A percentile compares a stretch with the other conserved stretches of the same genome.
These are phyloP conservation scores for Agrostemma githago DNA, from an alignment of 148 eudicot genomes.

Conservation along the genomic window DNA sequence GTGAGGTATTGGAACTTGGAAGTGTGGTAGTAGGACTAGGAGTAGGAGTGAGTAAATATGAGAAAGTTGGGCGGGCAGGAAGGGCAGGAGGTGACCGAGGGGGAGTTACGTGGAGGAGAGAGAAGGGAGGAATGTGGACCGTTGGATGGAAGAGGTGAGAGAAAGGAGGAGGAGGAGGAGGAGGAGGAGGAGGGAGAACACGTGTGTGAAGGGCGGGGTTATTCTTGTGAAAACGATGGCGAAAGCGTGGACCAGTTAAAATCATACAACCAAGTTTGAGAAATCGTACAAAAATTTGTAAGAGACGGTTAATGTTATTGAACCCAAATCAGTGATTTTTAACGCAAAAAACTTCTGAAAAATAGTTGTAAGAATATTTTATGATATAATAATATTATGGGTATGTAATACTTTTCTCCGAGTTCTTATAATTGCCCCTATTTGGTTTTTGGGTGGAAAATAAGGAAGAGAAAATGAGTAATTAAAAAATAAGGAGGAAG, in stretches of 20 bases:
- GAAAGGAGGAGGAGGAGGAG: neutral
- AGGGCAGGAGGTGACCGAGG: neutral
- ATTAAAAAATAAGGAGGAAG: too few species aligned
- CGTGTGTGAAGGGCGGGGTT: constrained; percentile 26
- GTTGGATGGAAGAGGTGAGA: constrained; percentile 18
- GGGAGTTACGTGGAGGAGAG: neutral
- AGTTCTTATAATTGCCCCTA: too few species aligned
- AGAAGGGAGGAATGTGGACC: constrained; percentile 10
- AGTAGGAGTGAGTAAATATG: neutral
- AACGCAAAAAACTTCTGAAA: too few species aligned
- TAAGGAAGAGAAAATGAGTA: too few species aligned
- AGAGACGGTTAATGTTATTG: too few species aligned
- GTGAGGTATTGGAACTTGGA: too few species aligned
- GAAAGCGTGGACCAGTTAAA: constrained; percentile 29
- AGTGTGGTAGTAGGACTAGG: neutral
- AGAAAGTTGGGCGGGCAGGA: neutral
- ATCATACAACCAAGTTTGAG: constrained; percentile 6
- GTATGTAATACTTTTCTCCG: too few species aligned
- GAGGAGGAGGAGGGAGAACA: neutral
- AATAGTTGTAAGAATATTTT: too few species aligned
- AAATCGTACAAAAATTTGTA: too few species aligned
- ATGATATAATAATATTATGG: too few species aligned
- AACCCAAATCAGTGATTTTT: too few species aligned
- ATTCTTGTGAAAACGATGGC: neutral
- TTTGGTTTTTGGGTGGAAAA: too few species aligned